These are phyloP conservation scores for Xylariaceae sp. DNA, from an alignment of 2,329 filamentous ascomycete genomes.

Conservation along the genomic window DNA sequence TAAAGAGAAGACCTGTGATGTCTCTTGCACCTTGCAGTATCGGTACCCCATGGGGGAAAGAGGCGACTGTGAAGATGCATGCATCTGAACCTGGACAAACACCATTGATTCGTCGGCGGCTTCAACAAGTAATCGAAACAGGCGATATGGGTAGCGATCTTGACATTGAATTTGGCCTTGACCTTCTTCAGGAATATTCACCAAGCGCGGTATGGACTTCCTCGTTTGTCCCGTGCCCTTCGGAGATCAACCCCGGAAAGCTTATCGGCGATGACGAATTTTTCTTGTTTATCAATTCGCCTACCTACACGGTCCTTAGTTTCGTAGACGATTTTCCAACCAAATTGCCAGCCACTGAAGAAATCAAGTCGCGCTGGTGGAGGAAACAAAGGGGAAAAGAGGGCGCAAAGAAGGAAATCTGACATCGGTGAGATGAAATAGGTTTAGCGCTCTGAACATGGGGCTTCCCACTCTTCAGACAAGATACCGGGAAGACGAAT, in stretches of 20 bases:
- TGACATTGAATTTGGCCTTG: constrained; percentile 12
- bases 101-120: constrained; percentile 13
- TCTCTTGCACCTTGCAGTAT: constrained; percentile 15
- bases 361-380: constrained; percentile 15
- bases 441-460: constrained; percentile 10
- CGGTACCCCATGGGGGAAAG: constrained; percentile 1
- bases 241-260: constrained; percentile 10
- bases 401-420: neutral
- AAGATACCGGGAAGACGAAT: too few relatives aligned
- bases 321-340: constrained; percentile 22
- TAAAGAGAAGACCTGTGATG: constrained; percentile 10
- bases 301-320: constrained; percentile 26
- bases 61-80: constrained; percentile 4
- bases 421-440: constrained; percentile 14
- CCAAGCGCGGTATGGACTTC: constrained; percentile 10
- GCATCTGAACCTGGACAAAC: constrained; percentile 9
- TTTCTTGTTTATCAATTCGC: constrained; percentile 24
- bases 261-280: constrained; percentile 28
- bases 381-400: constrained; percentile 8
- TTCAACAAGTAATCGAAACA: constrained; percentile 3
- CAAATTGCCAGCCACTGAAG: constrained; percentile 5
- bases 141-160: constrained; percentile 7
- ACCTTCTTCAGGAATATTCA: constrained; percentile 16
- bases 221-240: constrained; percentile 8
- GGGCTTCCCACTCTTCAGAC: neutral